Evolutionary conservation across 1,139 yeast genomes (phyloP), one percentile per base, ranked within the genome.

Genomic region (Candida neerlandica): DNA sequence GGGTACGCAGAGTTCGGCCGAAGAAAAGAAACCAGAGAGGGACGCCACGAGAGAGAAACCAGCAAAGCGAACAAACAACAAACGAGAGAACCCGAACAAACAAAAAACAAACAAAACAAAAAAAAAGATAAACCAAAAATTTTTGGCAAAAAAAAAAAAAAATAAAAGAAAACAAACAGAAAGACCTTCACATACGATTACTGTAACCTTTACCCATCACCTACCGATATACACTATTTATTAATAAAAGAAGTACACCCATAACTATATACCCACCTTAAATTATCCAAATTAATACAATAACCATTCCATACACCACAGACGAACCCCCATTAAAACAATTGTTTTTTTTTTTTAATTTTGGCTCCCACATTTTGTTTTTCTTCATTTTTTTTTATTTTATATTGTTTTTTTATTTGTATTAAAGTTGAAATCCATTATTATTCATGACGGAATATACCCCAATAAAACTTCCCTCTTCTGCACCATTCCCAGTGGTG

Each of bases 401-500:
- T 12, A 9, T 21, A 14, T 14, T 23, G 15, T 27, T 37, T 12
- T 21, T 37, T 21, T 37, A 6, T 21, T 10, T 37, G 11, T n/a
- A 21, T 6, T 14, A 19, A 23, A 12, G 4, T 11, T 37, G 27
- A 23, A 23, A 23, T 23, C 9, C 27, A 23, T 21, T 16, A 23
- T 21, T 16, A 37, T 6, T 37, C 41, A 68, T 68, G 72, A 59
- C 71, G n/a, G 67, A 63, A 43, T 56, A 63, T 62, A 70, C 77
- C 15, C 62, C 71, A 32, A 66, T 77, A 38, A 64, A 67, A 26
- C 62, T 76, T 43, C 90, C 92, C 26, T 65, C 71, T 47, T 81
- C 86, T 48, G 79, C 84, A 19, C 84, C 86, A 21, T 87, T 77
- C 61, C 95, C 95, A 1, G 82, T 87, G 40, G 83, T 83, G n/a